Conservation (phyloP, 2,329 filamentous ascomycete genomes). For the Stachybotrys echinatus region DNA sequence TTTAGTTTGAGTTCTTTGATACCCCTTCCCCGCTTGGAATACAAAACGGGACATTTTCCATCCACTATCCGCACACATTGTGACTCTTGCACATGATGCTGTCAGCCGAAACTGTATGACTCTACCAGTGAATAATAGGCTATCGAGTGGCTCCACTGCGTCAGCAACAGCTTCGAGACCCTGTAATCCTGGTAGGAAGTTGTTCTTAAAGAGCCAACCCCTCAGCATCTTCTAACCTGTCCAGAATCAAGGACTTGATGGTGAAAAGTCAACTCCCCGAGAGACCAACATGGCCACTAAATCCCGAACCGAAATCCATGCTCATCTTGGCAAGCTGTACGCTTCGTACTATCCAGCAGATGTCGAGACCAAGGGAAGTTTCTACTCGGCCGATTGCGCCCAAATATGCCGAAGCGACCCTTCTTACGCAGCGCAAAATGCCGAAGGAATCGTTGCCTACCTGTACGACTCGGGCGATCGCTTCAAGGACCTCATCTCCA, state of each 20-base stretch:
- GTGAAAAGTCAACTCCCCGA: neutral
- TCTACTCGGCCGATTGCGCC: neutral
- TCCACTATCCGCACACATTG: neutral
- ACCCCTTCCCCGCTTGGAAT: neutral
- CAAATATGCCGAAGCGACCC: conserved; percentile 16
- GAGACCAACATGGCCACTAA: neutral
- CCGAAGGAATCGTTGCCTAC: conserved; percentile 15
- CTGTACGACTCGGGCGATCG: conserved; percentile 14
- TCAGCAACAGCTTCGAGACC: no score
- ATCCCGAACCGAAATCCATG: neutral
- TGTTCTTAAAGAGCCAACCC: no score
- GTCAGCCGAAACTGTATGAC: no score
- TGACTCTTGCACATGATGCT: no score
- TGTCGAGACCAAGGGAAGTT: neutral
- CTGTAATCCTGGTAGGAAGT: no score
- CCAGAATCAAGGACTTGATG: no score
- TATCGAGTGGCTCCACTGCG: no score
- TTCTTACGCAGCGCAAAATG: conserved; percentile 12
- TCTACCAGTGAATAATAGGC: no score
- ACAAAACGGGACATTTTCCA: neutral
- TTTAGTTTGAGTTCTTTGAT: neutral
- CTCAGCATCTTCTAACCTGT: no score
- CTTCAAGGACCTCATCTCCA: neutral
- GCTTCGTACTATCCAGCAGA: neutral
- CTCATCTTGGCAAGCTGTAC: neutral